Percentiles rank a stretch among this genome's conserved stretches.
phyloP scores from a whole-genome alignment of 108 stramenopile species.

The Conticribra weissflogii region DNA sequence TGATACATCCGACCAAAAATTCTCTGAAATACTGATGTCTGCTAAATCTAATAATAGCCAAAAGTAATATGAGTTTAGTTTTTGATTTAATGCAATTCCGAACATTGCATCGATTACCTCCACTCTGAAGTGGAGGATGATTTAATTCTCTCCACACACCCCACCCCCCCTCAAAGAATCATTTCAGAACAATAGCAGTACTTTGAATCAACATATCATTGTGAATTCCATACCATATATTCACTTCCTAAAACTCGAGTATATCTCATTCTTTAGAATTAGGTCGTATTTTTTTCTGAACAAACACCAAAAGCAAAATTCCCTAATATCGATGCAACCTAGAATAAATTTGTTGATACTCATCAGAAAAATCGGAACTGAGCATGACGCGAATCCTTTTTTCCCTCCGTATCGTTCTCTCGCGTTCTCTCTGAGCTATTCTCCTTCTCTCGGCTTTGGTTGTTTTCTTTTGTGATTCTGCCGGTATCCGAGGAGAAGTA shows the following conservation, averaged over 20 bases:
- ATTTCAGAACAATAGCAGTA: no score
- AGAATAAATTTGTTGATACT: not conserved
- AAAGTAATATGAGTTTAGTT: not conserved
- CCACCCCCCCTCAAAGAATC: no score
- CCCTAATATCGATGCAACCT: not conserved
- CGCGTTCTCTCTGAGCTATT: not conserved
- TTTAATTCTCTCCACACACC: no score
- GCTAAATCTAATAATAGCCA: not conserved
- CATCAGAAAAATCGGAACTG: not conserved
- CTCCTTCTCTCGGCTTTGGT: not conserved
- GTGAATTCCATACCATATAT: no score
- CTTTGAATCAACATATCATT: no score
- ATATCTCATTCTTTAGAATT: no score
- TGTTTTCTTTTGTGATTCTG: not conserved
- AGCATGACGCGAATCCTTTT: not conserved
- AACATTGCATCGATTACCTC: not conserved
- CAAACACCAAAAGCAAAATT: not conserved
- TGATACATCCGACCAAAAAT: not conserved
- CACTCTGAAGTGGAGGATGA: not conserved
- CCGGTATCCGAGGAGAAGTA: not conserved
- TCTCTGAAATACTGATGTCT: not conserved
- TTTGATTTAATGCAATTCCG: not conserved
- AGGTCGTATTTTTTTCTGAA: no score
- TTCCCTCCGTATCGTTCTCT: not conserved
- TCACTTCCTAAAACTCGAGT: not conserved